Evolutionary conservation across 1,139 yeast genomes (phyloP), one percentile per base, ranked within the genome.

Genomic region (Arxiozyma heterogenica): DNA sequence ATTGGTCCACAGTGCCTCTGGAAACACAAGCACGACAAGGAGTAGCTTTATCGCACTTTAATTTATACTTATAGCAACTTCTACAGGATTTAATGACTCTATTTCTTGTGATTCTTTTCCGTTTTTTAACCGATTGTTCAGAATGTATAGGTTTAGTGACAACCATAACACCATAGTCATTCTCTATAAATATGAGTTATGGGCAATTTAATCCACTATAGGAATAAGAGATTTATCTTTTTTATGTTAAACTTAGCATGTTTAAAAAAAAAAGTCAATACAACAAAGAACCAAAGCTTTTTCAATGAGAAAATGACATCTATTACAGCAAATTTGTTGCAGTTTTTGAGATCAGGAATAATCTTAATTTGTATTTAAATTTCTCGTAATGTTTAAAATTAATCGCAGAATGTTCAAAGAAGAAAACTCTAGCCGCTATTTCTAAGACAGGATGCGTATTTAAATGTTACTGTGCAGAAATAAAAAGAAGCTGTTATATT

Each of bases 21-120:
- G 53, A 20, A 3, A 38, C 22, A 44, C 68, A 64, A n/a, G 58
- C 59, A 7, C 59, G 53, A 48, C 68, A 64, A 0, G 67, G 67
- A 8, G 34, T 45, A 4, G 46, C 54, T 39, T 58, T 62, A 49
- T 61, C 56, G 51, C 67, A 64, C 51, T 58, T 60, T 34, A 63
- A 52, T 54, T 64, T 64, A 49, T 61, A 65, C 11, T 53, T 53
- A 53, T 64, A 64, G 47, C 68, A 64, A 50, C 59, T 61, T 41
- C 54, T 51, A 49, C 67, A 64, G 12, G 67, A 57, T 47, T 60
- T 62, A 38, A 64, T 64, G 18, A 46, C 47, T 49, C 66, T 57
- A n/a, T 53, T 61, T 42, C 66, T 60, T 34, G 57, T 61, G 41
- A 63, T 64, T 22, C 34, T 47, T 21, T 44, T 51, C 9, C 38